Evolutionary conservation across 805 yeast genomes (phyloP), one percentile per base, ranked within the genome.

Genomic region (Metschnikowia kofuensis): DNA sequence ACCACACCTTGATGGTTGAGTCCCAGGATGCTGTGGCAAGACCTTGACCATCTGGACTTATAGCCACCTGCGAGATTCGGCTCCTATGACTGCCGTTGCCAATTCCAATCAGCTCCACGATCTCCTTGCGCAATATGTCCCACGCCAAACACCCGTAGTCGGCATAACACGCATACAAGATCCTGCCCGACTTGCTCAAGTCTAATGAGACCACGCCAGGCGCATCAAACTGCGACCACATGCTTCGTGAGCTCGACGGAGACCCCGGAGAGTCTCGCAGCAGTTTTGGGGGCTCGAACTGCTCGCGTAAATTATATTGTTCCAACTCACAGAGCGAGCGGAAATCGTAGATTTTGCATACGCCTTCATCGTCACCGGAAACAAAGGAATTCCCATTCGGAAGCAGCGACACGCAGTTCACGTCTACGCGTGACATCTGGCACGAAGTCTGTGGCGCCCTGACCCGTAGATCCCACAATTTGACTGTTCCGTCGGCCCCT

Each of bases 11-110:
- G 55, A 86, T 76, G 1, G 91, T 82, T 7, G 83, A 67, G 61
- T 89, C 96, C 87, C 95, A 85, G 1, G 92, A 85, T 1, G 87
- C 85, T 1, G 96, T 87, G 48, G 85, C 83, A 9, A 90, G 75
- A 0, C 85, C 90, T 21, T 79, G 61, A 0, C 97, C 96, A 65
- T 89, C 88, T 0, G 83, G 83, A 54, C 90, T 79, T 1, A 84
- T 76, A 35, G 74, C 69, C 2, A 90, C 85, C 56, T 81, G 80
- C 44, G 83, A 80, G 9, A 87, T 77, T 41, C 84, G 74, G 53
- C 80, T 81, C 10, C 69, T 60, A 57, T 87, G 94, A 43, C 61
- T 63, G 7, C 59, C 65, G 16, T 53, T 57, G 0, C 87, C 88
- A 13, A 53, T 43, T 29, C 82, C 83, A 44, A 89, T 61, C 15